Base-by-base conservation (phyloP, 2,329 filamentous ascomycete species). In the Pestalotiopsis sp. region DNA sequence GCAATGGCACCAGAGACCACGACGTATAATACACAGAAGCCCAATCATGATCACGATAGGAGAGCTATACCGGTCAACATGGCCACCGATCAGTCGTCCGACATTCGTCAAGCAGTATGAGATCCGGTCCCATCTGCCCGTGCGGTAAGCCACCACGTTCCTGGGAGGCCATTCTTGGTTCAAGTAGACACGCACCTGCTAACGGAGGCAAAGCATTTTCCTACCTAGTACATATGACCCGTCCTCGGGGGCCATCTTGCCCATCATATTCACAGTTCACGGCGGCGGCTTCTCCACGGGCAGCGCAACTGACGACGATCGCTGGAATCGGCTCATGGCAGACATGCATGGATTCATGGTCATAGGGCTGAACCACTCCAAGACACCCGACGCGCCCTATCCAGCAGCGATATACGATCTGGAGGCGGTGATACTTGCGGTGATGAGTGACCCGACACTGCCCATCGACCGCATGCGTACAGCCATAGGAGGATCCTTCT, bases 101-200 rank as follows among this genome's bases (percentile, higher is more conserved):
- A 67, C 65, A 6, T 67, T 59, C 27, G 39, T 67, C 65, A 67
- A 60, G 56, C 52, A 67, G 39, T 67, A 67, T 57, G 65, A 67
- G n/a, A 27, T 23, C n/a, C 52, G 65, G 13, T 25, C 65, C 12
- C 52, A 67, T 67, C 65, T 67, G 11, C 65, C 65, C n/a, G 20
- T 67, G 9, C 65, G 65, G 65, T 67, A 39, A 60, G 65, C 31
- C 31, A 36, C 31, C n/a, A 36, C 7, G 12, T 23, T 58, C 41
- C 5, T 9, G 45, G 17, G 20, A 60, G 4, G 25, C 20, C 14
- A n/a, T n/a, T 17, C 11, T 7, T 20, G 20, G 38, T n/a, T 63
- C 20, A 1, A 38, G 27, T 23, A 14, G 31, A 12, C 17, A 11
- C 17, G 11, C n/a, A 65, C 62, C 39, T 65, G 27, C 20, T n/a